phyloP scores from a whole-genome alignment of 225 moss, liverwort and hornwort species.

The Antitrichia curtipendula region DNA sequence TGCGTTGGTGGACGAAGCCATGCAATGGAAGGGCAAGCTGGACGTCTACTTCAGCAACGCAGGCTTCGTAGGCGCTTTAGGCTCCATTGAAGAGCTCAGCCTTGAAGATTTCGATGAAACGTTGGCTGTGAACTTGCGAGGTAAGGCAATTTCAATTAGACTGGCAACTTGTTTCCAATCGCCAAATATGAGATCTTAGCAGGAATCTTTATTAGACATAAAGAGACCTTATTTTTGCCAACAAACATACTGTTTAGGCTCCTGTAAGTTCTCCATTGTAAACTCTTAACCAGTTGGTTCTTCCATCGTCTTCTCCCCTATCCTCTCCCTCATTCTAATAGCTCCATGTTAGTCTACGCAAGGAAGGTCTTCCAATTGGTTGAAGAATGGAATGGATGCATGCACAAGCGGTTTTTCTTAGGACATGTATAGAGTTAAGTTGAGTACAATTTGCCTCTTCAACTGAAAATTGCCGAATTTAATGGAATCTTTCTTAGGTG shows the following conservation, averaged over 20 bases:
- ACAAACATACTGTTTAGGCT: background rate
- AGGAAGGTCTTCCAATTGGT: background rate
- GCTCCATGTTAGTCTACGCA: background rate
- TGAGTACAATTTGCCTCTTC: background rate
- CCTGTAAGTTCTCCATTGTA: background rate
- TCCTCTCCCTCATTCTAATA: background rate
- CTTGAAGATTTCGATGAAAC: conserved; percentile 38
- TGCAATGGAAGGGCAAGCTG: conserved; percentile 35
- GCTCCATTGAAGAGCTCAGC: conserved; percentile 27
- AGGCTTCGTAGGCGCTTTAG: conserved; percentile 44
- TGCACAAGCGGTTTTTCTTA: background rate
- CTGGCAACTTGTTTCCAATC: background rate
- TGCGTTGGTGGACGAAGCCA: conserved; percentile 30
- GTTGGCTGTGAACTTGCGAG: conserved; percentile 32
- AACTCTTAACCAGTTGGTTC: background rate
- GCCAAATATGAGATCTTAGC: background rate
- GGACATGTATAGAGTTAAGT: background rate
- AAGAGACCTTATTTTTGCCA: background rate
- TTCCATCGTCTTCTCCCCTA: background rate
- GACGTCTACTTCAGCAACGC: conserved; percentile 75
- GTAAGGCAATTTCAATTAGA: background rate
- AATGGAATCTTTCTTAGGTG: background rate
- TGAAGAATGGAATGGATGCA: background rate
- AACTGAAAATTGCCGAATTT: background rate
- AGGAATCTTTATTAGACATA: background rate